phyloP scores from a whole-genome alignment of 2,329 filamentous ascomycete genomes.

The Trichoderma sp. region DNA sequence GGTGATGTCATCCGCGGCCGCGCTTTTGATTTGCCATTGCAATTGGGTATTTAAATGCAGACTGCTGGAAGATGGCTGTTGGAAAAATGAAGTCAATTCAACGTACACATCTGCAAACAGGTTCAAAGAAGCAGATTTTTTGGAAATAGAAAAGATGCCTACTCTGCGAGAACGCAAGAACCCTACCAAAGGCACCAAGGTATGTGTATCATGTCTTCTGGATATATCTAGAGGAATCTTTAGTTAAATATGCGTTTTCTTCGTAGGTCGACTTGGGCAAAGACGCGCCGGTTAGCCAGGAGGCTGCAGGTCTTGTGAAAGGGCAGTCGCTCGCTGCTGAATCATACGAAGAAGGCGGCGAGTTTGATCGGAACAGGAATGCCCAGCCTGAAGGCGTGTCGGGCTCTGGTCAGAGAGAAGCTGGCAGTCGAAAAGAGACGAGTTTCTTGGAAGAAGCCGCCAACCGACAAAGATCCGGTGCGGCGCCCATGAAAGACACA shows the following conservation, averaged over 20 bases:
- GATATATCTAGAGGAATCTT: neutral
- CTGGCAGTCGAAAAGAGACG: too few species aligned
- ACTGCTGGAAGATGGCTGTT: neutral
- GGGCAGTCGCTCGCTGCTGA: conserved; percentile 76
- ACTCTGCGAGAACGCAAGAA: conserved; percentile 24
- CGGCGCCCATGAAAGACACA: conserved; percentile 39
- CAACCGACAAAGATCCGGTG: conserved; percentile 9
- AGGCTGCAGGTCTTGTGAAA: conserved; percentile 64
- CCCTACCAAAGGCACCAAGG: conserved; percentile 26
- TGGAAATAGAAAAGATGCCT: neutral
- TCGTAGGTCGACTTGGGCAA: conserved; percentile 50
- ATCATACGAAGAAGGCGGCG: conserved; percentile 61
- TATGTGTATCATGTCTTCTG: neutral
- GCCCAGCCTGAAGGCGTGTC: conserved; percentile 35
- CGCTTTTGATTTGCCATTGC: neutral
- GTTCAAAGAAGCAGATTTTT: neutral
- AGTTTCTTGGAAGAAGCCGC: neutral
- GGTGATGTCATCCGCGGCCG: conserved; percentile 19
- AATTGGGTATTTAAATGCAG: neutral
- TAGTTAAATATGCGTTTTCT: neutral
- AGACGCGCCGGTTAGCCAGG: conserved; percentile 54
- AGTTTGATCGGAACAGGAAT: conserved; percentile 61
- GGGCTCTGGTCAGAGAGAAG: conserved; percentile 26
- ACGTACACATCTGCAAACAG: neutral
- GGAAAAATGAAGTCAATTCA: neutral